phyloP scores from a whole-genome alignment of 2,329 filamentous ascomycete genomes.

The Nemania serpens region DNA sequence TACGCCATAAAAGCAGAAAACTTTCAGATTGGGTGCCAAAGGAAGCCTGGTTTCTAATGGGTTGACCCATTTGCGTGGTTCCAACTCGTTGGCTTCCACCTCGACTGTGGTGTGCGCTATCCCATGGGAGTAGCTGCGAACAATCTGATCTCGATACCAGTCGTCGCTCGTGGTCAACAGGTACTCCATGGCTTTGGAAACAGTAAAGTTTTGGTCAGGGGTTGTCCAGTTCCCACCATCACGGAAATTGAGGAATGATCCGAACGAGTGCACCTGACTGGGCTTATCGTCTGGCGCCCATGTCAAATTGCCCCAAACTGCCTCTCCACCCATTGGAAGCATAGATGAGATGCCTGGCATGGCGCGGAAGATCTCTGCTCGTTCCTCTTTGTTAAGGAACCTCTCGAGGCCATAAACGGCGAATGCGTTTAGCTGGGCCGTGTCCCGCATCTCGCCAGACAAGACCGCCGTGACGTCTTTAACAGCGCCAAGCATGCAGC shows the following conservation, averaged over 20 bases:
- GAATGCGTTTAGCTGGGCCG: conserved; percentile 92
- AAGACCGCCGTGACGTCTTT: conserved; percentile 90
- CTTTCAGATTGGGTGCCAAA: conserved; percentile 84
- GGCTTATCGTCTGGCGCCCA: conserved; percentile 87
- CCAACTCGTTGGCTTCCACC: conserved; percentile 80
- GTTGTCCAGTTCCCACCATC: conserved; percentile 65
- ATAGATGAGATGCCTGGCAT: conserved; percentile 98
- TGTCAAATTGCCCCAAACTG: conserved; percentile 88
- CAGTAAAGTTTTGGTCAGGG: conserved; percentile 76
- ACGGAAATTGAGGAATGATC: conserved; percentile 84
- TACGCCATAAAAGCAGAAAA: conserved; percentile 96
- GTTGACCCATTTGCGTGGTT: conserved; percentile 88
- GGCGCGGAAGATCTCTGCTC: conserved; percentile 90
- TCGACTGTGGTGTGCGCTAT: conserved; percentile 79
- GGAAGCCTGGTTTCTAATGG: conserved; percentile 88
- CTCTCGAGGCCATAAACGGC: conserved; percentile 97
- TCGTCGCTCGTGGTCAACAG: conserved; percentile 77
- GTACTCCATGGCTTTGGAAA: conserved; percentile 76
- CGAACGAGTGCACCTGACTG: conserved; percentile 74
- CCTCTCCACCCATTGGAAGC: conserved; percentile 91
- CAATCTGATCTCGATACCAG: conserved; percentile 81
- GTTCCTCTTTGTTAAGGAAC: conserved; percentile 87
- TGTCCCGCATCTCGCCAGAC: conserved; percentile 98
- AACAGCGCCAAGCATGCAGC: conserved; percentile 93
- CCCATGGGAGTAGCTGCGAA: conserved; percentile 81